Conservation (phyloP, 75 land plant genomes). For the Cryptomeria japonica region DNA sequence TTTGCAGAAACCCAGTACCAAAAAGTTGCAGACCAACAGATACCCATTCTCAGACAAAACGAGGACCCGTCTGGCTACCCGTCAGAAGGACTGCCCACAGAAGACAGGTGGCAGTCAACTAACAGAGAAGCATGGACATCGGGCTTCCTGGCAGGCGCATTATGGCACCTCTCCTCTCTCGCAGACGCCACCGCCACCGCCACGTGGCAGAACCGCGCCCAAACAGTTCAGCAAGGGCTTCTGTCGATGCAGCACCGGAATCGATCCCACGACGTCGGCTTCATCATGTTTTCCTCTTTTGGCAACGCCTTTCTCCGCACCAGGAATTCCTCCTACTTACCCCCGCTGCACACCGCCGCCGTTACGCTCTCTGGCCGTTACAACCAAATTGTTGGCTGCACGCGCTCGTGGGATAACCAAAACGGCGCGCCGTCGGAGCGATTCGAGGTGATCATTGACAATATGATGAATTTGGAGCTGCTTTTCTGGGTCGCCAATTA, state of each 20-base stretch:
- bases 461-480: slow-evolving; percentile 8
- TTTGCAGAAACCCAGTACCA: background rate
- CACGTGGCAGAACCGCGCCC: background rate
- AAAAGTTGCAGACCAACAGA: background rate
- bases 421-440: background rate
- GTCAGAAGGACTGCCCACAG: background rate
- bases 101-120: background rate
- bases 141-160: background rate
- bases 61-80: background rate
- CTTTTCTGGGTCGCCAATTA: slow-evolving; percentile 8
- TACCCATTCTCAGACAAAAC: background rate
- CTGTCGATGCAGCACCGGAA: background rate
- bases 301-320: background rate
- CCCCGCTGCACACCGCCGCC: background rate
- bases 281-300: background rate
- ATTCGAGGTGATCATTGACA: slow-evolving; percentile 7
- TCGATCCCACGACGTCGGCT: slow-evolving; percentile 9
- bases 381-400: background rate
- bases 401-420: background rate
- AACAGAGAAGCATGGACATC: background rate
- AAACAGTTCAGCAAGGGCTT: slow-evolving; percentile 1
- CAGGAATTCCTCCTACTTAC: background rate
- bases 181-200: background rate
- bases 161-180: slow-evolving; percentile 18
- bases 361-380: background rate